Evolutionary conservation across 768 basidiomycete genomes (phyloP), one percentile per base, ranked within the genome.

Genomic region (Fibroporia radiculosa): DNA sequence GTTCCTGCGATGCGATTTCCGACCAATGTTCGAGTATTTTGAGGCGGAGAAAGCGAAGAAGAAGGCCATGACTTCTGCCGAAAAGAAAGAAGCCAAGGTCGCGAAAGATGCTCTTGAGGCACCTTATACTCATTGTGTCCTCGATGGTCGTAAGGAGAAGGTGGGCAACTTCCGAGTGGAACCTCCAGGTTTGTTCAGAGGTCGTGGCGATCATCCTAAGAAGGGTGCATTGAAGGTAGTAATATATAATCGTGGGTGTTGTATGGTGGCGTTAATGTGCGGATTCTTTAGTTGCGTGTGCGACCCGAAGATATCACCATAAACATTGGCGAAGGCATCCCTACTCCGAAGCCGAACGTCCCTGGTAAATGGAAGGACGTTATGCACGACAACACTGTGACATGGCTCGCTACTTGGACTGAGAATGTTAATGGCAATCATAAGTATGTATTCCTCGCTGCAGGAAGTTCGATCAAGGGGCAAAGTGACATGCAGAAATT

Each of bases 321-420:
- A 61, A 99, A 99, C 66, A 93, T 99, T 46, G 93, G 88, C 16
- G 71, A 82, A 55, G 75, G 73, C 37, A 74, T 73, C 1, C 75
- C 81, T 2, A 67, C 85, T 23, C 96, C 96, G 1, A 65, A 76
- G n/a, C 91, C 96, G 3, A 97, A 96, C 52, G 80, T 86, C 60
- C 82, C 92, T 16, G 95, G 96, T 34, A 75, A 79, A 33, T 99
- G 96, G 96, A 92, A 88, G 62, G 71, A 73, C 3, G 71, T 96
- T 18, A 74, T 79, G 10, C 90, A 98, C 59, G 93, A 98, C 60
- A 84, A 93, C 53, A 97, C 92, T 2, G 96, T 98, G 22, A 98
- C 96, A 11, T 99, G 96, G 96, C 74, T 99, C 38, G 96, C 96
- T 4, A 93, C 87, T 45, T 99, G 96, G 96, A 93, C 92, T 36